phyloP scores from a whole-genome alignment of 2,329 filamentous ascomycete species.

The Sclerotinia spermophila region DNA sequence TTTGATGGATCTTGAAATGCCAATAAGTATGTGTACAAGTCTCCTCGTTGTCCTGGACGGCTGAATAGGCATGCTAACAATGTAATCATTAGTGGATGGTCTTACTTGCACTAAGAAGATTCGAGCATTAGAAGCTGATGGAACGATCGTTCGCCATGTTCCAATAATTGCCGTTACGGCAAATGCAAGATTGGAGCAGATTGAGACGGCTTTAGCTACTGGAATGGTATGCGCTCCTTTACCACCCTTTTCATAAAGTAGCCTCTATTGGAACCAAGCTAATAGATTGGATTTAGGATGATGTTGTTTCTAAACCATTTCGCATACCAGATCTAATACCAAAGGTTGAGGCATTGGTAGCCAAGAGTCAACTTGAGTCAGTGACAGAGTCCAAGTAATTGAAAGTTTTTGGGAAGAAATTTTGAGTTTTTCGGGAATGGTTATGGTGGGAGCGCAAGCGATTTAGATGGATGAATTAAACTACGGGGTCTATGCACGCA shows the following conservation, averaged over 20 bases:
- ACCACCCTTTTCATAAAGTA: background rate
- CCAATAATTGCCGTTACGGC: slow-evolving; percentile 81
- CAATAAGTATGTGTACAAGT: slow-evolving; percentile 47
- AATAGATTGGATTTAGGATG: slow-evolving; percentile 50
- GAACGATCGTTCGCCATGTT: slow-evolving; percentile 61
- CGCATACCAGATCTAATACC: slow-evolving; percentile 67
- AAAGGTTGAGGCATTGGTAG: slow-evolving; percentile 54
- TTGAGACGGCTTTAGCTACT: slow-evolving; percentile 64
- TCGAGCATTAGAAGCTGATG: slow-evolving; percentile 61
- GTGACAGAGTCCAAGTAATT: background rate
- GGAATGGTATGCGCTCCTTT: slow-evolving; percentile 58
- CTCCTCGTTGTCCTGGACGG: slow-evolving; percentile 62
- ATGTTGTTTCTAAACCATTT: slow-evolving; percentile 77
- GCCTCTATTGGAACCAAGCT: slow-evolving; percentile 16
- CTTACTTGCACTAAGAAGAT: slow-evolving; percentile 69
- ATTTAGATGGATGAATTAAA: background rate
- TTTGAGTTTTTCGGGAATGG: background rate
- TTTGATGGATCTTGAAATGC: slow-evolving; percentile 80
- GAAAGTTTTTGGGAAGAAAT: background rate
- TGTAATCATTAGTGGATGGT: slow-evolving; percentile 55
- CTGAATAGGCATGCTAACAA: background rate
- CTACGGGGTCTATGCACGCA: background rate
- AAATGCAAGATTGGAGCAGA: slow-evolving; percentile 72
- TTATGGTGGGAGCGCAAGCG: background rate
- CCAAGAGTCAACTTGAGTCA: slow-evolving; percentile 21